A percentile compares a stretch with the other conserved stretches of the same genome.
phyloP scores from a whole-genome alignment of 306 rosid species.

The Quercus robur region DNA sequence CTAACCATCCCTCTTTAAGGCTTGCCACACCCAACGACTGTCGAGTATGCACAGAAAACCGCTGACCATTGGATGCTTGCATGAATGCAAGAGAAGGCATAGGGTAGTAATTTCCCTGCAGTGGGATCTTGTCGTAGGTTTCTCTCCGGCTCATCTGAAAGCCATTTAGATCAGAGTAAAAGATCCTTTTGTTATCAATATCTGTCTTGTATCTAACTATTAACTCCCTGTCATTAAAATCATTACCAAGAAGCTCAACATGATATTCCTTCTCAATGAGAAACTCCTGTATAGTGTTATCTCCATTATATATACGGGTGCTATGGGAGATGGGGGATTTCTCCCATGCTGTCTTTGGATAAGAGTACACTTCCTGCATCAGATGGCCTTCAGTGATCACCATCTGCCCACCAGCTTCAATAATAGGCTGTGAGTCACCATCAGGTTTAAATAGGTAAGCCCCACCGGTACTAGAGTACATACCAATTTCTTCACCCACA shows the following conservation, averaged over 20 bases:
- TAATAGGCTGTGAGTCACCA: constrained; percentile 70
- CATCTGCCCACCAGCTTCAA: constrained; percentile 64
- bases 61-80: constrained; percentile 71
- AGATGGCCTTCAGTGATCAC: constrained; percentile 73
- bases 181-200: constrained; percentile 67
- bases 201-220: constrained; percentile 86
- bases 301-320: constrained; percentile 79
- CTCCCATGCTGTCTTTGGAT: constrained; percentile 77
- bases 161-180: constrained; percentile 90
- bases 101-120: constrained; percentile 97
- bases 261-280: constrained; percentile 92
- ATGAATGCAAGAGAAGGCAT: constrained; percentile 91
- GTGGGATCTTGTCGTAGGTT: constrained; percentile 85
- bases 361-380: constrained; percentile 85
- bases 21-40: constrained; percentile 94
- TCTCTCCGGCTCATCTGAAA: constrained; percentile 97
- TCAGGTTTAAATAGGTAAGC: constrained; percentile 86
- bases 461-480: constrained; percentile 80
- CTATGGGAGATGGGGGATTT: constrained; percentile 81
- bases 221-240: constrained; percentile 78
- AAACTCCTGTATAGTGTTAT: constrained; percentile 62
- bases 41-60: constrained; percentile 86
- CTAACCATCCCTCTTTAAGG: constrained; percentile 88
- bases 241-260: constrained; percentile 69
- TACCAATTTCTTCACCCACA: constrained; percentile 80